Evolutionary conservation across 1,284 basidiomycete genomes (phyloP).

Genomic region (Malassezia obtusa): DNA sequence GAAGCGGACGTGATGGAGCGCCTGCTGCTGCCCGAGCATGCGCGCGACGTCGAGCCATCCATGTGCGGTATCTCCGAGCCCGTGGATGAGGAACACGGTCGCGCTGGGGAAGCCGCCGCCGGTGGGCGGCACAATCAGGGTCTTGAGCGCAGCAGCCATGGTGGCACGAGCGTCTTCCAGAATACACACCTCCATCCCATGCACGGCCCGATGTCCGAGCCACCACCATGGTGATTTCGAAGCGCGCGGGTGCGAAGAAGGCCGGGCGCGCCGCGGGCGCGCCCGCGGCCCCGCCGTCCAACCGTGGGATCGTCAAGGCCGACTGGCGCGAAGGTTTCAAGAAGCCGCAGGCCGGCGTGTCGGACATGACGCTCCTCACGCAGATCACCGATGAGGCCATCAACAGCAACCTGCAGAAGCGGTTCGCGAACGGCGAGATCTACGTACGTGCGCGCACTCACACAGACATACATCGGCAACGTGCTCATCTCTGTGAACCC

Average conservation of each 20-base stretch:
- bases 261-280: constrained; percentile 25
- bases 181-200: constrained; percentile 1
- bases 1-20: constrained; percentile 41
- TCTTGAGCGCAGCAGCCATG: constrained; percentile 26
- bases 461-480: constrained; percentile 82
- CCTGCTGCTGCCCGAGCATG: constrained; percentile 39
- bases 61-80: constrained; percentile 41
- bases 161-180: not conserved
- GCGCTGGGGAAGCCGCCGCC: constrained; percentile 36
- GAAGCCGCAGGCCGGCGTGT: constrained; percentile 65
- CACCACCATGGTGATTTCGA: constrained; percentile 43
- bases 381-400: constrained; percentile 96
- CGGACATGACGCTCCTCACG: constrained; percentile 94
- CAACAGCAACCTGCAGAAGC: constrained; percentile 92
- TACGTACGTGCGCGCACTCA: constrained; percentile 54
- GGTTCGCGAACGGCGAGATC: constrained; percentile 90
- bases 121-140: constrained; percentile 36
- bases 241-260: constrained; percentile 40
- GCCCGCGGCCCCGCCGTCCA: constrained; percentile 14
- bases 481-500: constrained; percentile 98
- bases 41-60: constrained; percentile 45
- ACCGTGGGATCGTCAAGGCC: constrained; percentile 45
- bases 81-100: constrained; percentile 43
- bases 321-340: constrained; percentile 48
- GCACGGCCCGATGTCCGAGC: not conserved